These are phyloP conservation scores for Claviceps cyperi DNA, from an alignment of 2,329 filamentous ascomycete species.

Conservation along the genomic window DNA sequence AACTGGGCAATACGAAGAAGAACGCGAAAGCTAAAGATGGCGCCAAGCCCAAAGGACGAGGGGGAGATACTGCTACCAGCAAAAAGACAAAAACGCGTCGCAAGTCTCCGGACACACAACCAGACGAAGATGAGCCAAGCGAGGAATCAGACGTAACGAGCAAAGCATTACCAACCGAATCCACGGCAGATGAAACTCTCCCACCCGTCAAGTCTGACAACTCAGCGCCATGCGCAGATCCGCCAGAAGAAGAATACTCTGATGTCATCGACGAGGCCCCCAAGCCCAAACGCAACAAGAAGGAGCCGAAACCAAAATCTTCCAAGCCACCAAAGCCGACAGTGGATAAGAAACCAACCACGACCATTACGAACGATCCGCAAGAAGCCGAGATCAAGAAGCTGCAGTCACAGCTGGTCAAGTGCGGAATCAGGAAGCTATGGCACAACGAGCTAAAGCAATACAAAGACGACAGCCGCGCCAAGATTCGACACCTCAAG, in stretches of 20 bases:
- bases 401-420: constrained; percentile 70
- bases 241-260: constrained; percentile 21
- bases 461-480: constrained; percentile 54
- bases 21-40: constrained; percentile 16
- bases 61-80: not conserved
- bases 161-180: constrained; percentile 6
- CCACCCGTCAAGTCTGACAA: constrained; percentile 10
- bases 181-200: constrained; percentile 10
- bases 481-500: constrained; percentile 72
- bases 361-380: constrained; percentile 29
- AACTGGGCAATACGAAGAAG: constrained; percentile 13
- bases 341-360: constrained; percentile 15
- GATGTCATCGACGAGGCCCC: constrained; percentile 59
- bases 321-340: constrained; percentile 16
- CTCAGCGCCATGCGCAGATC: constrained; percentile 5
- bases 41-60: not conserved
- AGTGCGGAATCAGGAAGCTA: constrained; percentile 85
- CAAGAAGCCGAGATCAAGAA: constrained; percentile 75
- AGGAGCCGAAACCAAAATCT: constrained; percentile 20
- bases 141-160: constrained; percentile 6
- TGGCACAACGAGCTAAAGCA: constrained; percentile 76
- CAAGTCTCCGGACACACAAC: constrained; percentile 6
- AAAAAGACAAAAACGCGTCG: constrained; percentile 4
- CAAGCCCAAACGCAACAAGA: constrained; percentile 43
- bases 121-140: constrained; percentile 5